Base-by-base conservation (phyloP, 2,329 filamentous ascomycete genomes). In the Beauveria medogensis region DNA sequence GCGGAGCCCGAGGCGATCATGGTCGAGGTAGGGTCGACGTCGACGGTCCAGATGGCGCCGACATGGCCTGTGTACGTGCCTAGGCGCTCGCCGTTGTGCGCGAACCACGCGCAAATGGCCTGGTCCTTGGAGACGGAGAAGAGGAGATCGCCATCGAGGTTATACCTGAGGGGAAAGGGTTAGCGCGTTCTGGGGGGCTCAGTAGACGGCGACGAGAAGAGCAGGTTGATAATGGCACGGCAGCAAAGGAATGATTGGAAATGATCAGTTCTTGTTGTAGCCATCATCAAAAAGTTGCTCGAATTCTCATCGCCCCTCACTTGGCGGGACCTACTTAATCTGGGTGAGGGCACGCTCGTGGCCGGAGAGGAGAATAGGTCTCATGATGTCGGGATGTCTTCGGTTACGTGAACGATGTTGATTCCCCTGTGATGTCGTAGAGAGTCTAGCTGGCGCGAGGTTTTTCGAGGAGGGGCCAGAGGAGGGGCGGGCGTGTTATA, bases 11-110 rank as follows among this genome's bases (percentile, higher is more conserved):
- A 95, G 72, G 93, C 94, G 73, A 97, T 88, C 72, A 99, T 85
- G 70, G 90, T 91, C 66, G 89, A 90, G 70, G 92, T 92, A 66
- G 93, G 92, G 79, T 96, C 91, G 72, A 96, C 89, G 74, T 99
- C 94, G 77, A 99, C 90, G 65, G 94, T 97, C 94, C 94, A 99
- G 80, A 99, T 90, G 70, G 94, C 93, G 78, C 94, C 94, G 77
- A 95, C 89, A 79, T 99, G 94, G 75, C 94, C 94, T 74, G 91
- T 88, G 81, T 97, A 99, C 69, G 93, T 94, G 71, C 94, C 94
- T 71, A 97, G 84, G 71, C 94, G 90, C 82, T 99, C 94, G 79
- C 94, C 94, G 77, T 99, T 99, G 80, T 95, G 92, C 67, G 92
- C 89, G 79, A 86, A 97, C 94, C 94, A 99, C 67, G 86, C 93